Percentiles rank a stretch among this genome's conserved stretches.
Conservation (phyloP, 352 stramenopile species). For the Phytophthora cryptogea region DNA sequence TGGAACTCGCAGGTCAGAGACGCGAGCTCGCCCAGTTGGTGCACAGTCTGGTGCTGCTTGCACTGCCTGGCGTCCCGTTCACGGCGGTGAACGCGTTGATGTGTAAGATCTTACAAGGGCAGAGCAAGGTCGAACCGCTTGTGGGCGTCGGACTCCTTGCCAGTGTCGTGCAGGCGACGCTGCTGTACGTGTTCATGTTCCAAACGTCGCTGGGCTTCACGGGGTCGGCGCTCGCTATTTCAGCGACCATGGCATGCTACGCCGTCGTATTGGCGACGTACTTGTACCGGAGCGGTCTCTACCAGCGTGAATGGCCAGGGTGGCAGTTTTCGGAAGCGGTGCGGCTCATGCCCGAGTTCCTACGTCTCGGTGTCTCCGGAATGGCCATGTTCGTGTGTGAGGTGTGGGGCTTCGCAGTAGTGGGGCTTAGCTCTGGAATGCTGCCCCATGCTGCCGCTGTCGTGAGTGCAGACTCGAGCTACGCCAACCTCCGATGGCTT, state of each 20-base stretch:
- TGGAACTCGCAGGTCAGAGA: slow-evolving; percentile 76
- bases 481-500: slow-evolving; percentile 75
- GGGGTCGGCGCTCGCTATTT: slow-evolving; percentile 75
- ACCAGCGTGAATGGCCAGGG: slow-evolving; percentile 77
- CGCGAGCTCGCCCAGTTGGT: slow-evolving; percentile 69
- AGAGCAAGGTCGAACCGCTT: slow-evolving; percentile 87
- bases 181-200: slow-evolving; percentile 90
- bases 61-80: slow-evolving; percentile 85
- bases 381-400: slow-evolving; percentile 89
- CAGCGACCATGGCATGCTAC: slow-evolving; percentile 59
- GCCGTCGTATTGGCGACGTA: slow-evolving; percentile 67
- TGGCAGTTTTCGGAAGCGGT: slow-evolving; percentile 70
- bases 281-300: slow-evolving; percentile 66
- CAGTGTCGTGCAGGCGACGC: slow-evolving; percentile 76
- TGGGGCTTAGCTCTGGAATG: slow-evolving; percentile 75
- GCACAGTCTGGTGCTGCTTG: slow-evolving; percentile 65
- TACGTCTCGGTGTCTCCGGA: slow-evolving; percentile 77
- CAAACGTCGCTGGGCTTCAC: slow-evolving; percentile 75
- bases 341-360: slow-evolving; percentile 71
- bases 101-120: slow-evolving; percentile 83
- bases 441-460: slow-evolving; percentile 76
- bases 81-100: slow-evolving; percentile 70
- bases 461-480: slow-evolving; percentile 86
- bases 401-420: slow-evolving; percentile 80
- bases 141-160: slow-evolving; percentile 75